Percentiles rank a stretch among this genome's conserved stretches.
Evolutionary conservation across 2,329 filamentous ascomycete genomes (phyloP).

Genomic region (Calonectria pseudoreteaudii): DNA sequence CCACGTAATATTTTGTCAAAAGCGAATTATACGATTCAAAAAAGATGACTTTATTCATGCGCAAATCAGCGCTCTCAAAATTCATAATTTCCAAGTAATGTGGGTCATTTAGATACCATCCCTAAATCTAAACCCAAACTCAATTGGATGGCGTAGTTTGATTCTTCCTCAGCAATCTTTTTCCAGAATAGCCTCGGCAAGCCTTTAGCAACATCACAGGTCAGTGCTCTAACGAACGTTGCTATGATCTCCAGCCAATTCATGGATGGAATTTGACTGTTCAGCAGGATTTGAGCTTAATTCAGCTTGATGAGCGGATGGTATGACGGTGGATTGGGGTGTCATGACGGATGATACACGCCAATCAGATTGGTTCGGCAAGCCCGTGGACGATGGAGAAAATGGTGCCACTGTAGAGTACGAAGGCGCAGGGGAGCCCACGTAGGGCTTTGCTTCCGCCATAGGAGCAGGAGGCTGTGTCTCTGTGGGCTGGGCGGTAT

Average conservation of each 20-base stretch:
- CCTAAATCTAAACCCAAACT: too few relatives aligned
- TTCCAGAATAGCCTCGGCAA: background rate
- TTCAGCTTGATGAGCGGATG: background rate
- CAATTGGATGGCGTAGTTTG: background rate
- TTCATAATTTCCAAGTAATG: background rate
- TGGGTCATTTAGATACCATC: too few relatives aligned
- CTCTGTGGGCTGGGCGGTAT: background rate
- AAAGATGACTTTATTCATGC: background rate
- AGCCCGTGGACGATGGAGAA: background rate
- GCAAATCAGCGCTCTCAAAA: background rate
- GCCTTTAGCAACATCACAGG: rapidly evolving
- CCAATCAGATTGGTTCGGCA: background rate
- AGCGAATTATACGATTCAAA: background rate
- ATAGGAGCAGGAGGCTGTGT: background rate
- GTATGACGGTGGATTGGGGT: background rate
- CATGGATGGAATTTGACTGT: background rate
- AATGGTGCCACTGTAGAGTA: background rate
- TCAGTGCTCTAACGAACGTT: background rate
- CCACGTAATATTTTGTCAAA: background rate
- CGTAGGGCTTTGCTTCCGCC: background rate
- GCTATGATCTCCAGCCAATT: background rate
- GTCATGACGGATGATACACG: background rate
- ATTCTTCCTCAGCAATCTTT: background rate
- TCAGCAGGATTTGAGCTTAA: background rate
- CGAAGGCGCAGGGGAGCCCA: background rate